Percentiles rank a stretch among this genome's conserved stretches.
phyloP scores from a whole-genome alignment of 345 rosid species.

The Trapa bicornis region DNA sequence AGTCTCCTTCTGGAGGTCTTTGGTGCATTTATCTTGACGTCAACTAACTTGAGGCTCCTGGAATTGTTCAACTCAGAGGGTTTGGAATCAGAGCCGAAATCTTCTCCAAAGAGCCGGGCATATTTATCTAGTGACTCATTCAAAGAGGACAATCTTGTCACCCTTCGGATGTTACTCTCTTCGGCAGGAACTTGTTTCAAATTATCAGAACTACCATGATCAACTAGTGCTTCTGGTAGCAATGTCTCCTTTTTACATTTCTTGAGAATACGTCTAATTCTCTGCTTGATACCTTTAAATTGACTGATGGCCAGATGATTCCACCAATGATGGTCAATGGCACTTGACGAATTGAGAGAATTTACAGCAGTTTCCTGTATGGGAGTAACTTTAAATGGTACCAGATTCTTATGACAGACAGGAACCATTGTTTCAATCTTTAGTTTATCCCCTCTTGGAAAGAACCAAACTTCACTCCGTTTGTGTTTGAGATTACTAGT shows the following conservation, averaged over 20 bases:
- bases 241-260: constrained; percentile 23
- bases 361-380: not conserved
- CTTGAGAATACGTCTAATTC: constrained; percentile 39
- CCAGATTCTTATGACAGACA: constrained; percentile 7
- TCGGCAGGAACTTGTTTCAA: constrained; percentile 10
- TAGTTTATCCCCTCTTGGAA: constrained; percentile 20
- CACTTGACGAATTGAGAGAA: not conserved
- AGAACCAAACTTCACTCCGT: constrained; percentile 58
- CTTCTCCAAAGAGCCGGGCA: constrained; percentile 35
- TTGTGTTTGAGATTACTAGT: constrained; percentile 62
- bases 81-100: constrained; percentile 22
- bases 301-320: constrained; percentile 28
- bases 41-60: constrained; percentile 44
- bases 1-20: constrained; percentile 54
- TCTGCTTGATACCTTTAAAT: constrained; percentile 45
- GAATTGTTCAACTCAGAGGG: constrained; percentile 26
- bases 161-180: constrained; percentile 4
- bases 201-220: constrained; percentile 1
- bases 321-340: constrained; percentile 37
- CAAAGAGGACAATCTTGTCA: constrained; percentile 34
- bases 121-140: constrained; percentile 47
- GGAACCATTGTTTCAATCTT: constrained; percentile 4
- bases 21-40: constrained; percentile 25
- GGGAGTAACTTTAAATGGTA: not conserved
- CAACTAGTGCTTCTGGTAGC: constrained; percentile 7